Base-by-base conservation (phyloP, 192 early-diverging fungal genomes). In the Coemansia sp. region DNA sequence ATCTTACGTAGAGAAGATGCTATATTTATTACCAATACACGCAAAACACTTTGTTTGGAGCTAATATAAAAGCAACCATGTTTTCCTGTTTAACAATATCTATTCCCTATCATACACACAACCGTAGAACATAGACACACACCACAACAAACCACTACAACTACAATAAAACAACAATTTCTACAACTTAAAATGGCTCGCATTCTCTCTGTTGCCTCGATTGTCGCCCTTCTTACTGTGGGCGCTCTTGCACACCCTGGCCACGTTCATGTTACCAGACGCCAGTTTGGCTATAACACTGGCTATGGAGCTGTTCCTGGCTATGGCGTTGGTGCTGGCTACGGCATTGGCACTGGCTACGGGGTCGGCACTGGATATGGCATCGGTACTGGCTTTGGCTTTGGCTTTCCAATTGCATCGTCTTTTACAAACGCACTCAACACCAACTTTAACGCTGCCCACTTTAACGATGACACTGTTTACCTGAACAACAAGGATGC, bases 401-500 rank as follows among this genome's bases (percentile, higher is more conserved):
- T 58, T 42, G 54, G 62, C 8, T 62, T 72, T 37, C 70, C 70
- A 26, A 56, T 66, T 56, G 64, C 57, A 6, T 37, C 42, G 47
- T 57, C 52, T 40, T 44, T 66, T 9, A 66, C 70, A 40, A 72
- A 50, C 21, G 69, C 18, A 6, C 63, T 71, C 19, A 49, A 53
- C 61, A 56, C 62, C 38, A 58, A 50, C 57, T 43, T 9, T 3
- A 67, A 65, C 62, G 37, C 59, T 23, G 60, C 63, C n/a, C 16
- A 66, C 57, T 72, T 37, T 37, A 70, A 70, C 18, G 69, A 70
- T 18, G 56, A 70, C 19, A 70, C 69, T 0, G 18, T 70, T 18
- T 70, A 64, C 15, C 13, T 49, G 32, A 70, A 70, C 54, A 58
- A 70, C 41, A 58, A 59, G 16, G 16, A 71, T 38, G 69, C 64